Evolutionary conservation across 805 yeast species (phyloP).

Genomic region (Nematodospora valgi): DNA sequence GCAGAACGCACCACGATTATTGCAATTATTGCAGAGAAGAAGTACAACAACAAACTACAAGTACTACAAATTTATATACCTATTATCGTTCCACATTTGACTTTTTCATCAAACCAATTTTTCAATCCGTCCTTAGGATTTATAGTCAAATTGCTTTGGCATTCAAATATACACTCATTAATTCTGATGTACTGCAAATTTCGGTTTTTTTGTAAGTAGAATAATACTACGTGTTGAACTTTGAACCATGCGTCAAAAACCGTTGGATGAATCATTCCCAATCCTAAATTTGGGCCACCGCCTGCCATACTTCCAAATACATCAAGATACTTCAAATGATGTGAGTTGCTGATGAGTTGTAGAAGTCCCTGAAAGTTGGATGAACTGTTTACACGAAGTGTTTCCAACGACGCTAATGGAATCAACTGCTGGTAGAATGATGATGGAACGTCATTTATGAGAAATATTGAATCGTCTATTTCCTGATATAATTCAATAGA

Average conservation of each 20-base stretch:
- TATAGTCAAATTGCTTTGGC: conserved; percentile 14
- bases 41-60: not conserved
- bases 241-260: conserved; percentile 56
- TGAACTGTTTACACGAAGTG: conserved; percentile 40
- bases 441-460: not conserved
- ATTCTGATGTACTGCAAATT: conserved; percentile 43
- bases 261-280: conserved; percentile 51
- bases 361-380: conserved; percentile 16
- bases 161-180: conserved; percentile 48
- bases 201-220: conserved; percentile 27
- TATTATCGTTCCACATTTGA: conserved; percentile 14
- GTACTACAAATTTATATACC: not conserved
- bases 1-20: too few species aligned
- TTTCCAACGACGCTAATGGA: conserved; percentile 19
- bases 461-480: conserved; percentile 1
- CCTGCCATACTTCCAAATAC: conserved; percentile 50
- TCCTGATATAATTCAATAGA: conserved; percentile 42
- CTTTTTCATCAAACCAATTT: conserved; percentile 42
- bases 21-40: too few species aligned
- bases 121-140: conserved; percentile 45
- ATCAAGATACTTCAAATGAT: conserved; percentile 33
- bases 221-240: conserved; percentile 50
- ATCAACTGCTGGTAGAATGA: conserved; percentile 13
- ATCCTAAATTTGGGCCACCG: conserved; percentile 52
- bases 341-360: conserved; percentile 21